Percentiles rank a stretch among this genome's conserved stretches.
Conservation (phyloP, 2,329 filamentous ascomycete genomes). For the Bisporella sp. region DNA sequence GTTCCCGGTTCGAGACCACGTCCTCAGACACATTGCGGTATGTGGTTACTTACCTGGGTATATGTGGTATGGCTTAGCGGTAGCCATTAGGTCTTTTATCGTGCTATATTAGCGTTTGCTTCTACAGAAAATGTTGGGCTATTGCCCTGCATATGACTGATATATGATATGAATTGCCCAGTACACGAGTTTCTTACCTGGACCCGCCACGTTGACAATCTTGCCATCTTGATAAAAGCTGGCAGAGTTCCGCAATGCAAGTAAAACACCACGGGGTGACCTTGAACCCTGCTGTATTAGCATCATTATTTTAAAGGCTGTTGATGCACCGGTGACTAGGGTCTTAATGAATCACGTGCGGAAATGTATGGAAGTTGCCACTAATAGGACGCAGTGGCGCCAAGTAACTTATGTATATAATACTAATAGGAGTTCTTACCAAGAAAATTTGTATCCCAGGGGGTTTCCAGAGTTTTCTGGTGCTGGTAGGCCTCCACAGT, state of each 20-base stretch:
- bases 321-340: not conserved
- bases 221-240: conserved; percentile 77
- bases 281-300: not conserved
- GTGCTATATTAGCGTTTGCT: not conserved
- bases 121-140: not conserved
- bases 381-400: not conserved
- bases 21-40: not conserved
- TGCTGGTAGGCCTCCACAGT: conserved; percentile 73
- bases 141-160: not conserved
- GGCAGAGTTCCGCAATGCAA: conserved; percentile 81
- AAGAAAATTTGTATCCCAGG: conserved; percentile 85
- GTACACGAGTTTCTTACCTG: not conserved
- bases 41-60: conserved; percentile 46
- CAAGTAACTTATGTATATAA: not conserved
- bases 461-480: conserved; percentile 78
- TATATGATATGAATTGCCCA: not conserved
- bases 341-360: not conserved
- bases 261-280: conserved; percentile 64
- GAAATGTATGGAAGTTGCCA: not conserved
- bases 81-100: conserved; percentile 67
- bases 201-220: conserved; percentile 54
- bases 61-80: conserved; percentile 84
- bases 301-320: not conserved
- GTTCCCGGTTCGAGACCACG: not conserved
- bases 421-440: conserved; percentile 25